Base-by-base conservation (phyloP, 768 basidiomycete species). In the Chalciporus piperatus region DNA sequence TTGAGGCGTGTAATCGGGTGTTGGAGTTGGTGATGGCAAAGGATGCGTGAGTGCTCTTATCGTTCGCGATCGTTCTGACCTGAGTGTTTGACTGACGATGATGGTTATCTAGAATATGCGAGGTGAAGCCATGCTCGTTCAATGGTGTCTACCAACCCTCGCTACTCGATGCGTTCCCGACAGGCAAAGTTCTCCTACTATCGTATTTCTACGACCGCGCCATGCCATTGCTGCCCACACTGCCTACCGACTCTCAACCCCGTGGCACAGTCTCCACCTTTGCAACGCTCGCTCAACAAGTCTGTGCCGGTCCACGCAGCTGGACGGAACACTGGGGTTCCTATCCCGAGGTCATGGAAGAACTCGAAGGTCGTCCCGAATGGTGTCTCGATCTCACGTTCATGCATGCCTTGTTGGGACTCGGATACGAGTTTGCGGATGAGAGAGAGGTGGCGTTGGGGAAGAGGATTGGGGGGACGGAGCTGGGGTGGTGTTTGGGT, bases 171-270 rank as follows among this genome's bases (percentile, higher is more conserved):
- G 85, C 91, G 10, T 98, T 98, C 81, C 82, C 87, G 1, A 71
- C 76, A 10, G 96, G 96, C 52, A 85, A 85, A 62, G 78, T 96
- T 55, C 81, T 96, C 23, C 82, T 96, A n/a, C 79, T 99, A 2
- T 97, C 94, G 20, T 99, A 98, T 78, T 99, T 98, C 74, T 97
- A 93, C 73, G 97, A 98, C 75, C 89, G 97, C 33, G 77, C 96
- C 51, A 71, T 77, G 23, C 96, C 94, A 0, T 81, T 99, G 52
- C 72, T 93, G 44, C 70, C 70, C 45, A 52, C 45, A 28, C 57
- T 27, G n/a, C 55, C 39, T 25, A 37, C n/a, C 16, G 71, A 64
- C 20, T 7, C 45, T 49, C 53, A 70, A 60, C 43, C 60, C 25
- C 55, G 45, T 19, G 54, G 85, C 40, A 76, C 75, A 1, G 72